Evolutionary conservation across 2,329 filamentous ascomycete genomes (phyloP).

Genomic region (Aspergillus sp.): DNA sequence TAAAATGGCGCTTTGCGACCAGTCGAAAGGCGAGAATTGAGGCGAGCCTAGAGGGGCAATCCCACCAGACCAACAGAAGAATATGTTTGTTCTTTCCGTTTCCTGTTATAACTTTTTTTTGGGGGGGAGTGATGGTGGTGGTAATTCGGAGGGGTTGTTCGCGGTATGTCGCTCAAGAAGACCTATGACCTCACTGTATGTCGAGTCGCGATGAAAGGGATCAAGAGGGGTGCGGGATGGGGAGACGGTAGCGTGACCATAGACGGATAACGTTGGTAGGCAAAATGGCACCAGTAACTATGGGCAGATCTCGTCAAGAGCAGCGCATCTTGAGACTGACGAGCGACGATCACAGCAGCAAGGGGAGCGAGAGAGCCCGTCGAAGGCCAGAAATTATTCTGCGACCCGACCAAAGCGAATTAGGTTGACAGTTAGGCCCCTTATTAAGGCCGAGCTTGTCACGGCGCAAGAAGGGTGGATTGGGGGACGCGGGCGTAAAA

Average conservation of each 20-base stretch:
- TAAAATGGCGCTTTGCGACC: slow-evolving; percentile 21
- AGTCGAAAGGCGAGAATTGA: slow-evolving; percentile 15
- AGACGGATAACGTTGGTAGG: slow-evolving; percentile 34
- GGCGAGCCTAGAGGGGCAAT: slow-evolving; percentile 11
- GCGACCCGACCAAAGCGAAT: slow-evolving; percentile 15
- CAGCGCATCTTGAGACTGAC: slow-evolving; percentile 29
- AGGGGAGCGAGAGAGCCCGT: slow-evolving; percentile 12
- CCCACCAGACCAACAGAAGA: slow-evolving; percentile 8
- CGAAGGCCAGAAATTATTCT: neutral
- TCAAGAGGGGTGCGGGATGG: slow-evolving; percentile 23
- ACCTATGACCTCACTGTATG: slow-evolving; percentile 18
- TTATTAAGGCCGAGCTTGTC: neutral
- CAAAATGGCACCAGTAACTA: slow-evolving; percentile 28
- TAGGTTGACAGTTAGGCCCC: slow-evolving; percentile 8
- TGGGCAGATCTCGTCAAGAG: slow-evolving; percentile 31
- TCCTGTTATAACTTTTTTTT: too few species aligned
- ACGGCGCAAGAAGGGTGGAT: slow-evolving; percentile 6
- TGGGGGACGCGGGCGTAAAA: neutral
- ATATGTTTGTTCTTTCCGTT: slow-evolving; percentile 13
- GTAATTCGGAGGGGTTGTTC: slow-evolving; percentile 7
- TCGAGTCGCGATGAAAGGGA: slow-evolving; percentile 13
- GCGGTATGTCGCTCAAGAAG: slow-evolving; percentile 8
- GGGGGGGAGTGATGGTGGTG: too few species aligned
- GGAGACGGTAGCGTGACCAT: slow-evolving; percentile 36
- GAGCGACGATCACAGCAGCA: slow-evolving; percentile 10